A percentile compares a stretch with the other conserved stretches of the same genome.
phyloP scores from a whole-genome alignment of 2,329 filamentous ascomycete genomes.

The Rhynchosporium secalis region DNA sequence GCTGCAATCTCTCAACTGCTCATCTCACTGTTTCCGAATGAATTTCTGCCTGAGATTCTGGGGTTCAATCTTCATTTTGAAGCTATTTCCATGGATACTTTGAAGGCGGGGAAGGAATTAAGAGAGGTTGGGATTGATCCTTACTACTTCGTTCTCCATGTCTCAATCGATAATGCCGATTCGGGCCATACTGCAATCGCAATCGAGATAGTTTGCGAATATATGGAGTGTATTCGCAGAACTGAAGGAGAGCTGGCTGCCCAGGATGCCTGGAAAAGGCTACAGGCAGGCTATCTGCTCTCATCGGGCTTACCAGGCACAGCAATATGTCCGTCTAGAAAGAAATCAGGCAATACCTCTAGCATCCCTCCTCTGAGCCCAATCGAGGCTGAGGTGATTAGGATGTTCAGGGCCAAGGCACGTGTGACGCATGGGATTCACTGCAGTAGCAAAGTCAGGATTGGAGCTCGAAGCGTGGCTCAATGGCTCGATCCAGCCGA shows the following conservation, averaged over 20 bases:
- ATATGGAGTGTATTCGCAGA: constrained; percentile 40
- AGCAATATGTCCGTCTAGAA: constrained; percentile 13
- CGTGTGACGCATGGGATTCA: constrained; percentile 45
- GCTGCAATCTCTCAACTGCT: constrained; percentile 48
- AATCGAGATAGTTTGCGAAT: constrained; percentile 41
- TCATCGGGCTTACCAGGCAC: constrained; percentile 24
- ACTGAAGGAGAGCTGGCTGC: constrained; percentile 37
- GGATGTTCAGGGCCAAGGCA: constrained; percentile 44
- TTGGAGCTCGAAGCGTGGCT: constrained; percentile 42
- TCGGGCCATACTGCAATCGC: constrained; percentile 52
- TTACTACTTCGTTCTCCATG: constrained; percentile 52
- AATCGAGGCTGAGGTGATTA: constrained; percentile 32
- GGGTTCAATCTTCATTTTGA: constrained; percentile 54
- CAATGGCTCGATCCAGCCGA: constrained; percentile 45
- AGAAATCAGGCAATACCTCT: not conserved
- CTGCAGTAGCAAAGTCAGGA: constrained; percentile 42
- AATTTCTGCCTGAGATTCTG: constrained; percentile 52
- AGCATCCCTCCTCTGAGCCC: constrained; percentile 15
- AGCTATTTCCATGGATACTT: constrained; percentile 42
- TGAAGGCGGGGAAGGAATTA: constrained; percentile 47
- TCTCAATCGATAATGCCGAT: constrained; percentile 52
- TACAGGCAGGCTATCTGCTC: constrained; percentile 47
- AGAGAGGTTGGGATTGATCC: constrained; percentile 45
- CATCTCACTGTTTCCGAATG: constrained; percentile 49
- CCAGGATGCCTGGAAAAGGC: constrained; percentile 43